Evolutionary conservation across 805 yeast genomes (phyloP), one percentile per base, ranked within the genome.

Genomic region (Wickerhamiella nectarea): DNA sequence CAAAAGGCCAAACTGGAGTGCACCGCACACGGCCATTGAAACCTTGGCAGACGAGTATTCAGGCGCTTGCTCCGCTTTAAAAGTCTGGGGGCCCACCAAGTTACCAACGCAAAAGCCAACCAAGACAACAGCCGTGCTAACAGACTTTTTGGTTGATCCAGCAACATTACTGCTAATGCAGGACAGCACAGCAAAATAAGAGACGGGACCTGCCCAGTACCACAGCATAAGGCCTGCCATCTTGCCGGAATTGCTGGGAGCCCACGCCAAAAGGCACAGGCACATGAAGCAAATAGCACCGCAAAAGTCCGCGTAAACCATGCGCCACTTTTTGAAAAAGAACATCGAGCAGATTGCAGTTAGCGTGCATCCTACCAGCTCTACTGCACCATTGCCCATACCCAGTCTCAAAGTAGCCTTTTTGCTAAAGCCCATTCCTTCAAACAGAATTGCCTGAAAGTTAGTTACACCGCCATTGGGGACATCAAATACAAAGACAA

Each of bases 41-140:
- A 22, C 76, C 70, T 28, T 80, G 72, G 49, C 76, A 68, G 67
- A 73, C 65, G 34, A 58, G 54, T 78, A 80, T 29, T 59, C 53
- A 5, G 85, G 85, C 10, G 75, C 78, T 44, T 77, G 72, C 2
- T 58, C 49, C 0, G 70, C 60, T 44, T 65, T 68, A 62, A 80
- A 80, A 15, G 80, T 69, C 59, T 78, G 85, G 4, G 91, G 86
- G 2, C 87, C 89, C 45, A 78, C 70, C 34, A 80, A 63, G 57
- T 78, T 76, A 11, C 84, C 82, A 34, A 74, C 71, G 34, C 82
- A 75, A 56, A 77, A 81, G 6, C 75, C 79, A 46, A 80, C 67
- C 58, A 80, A 66, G 38, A 70, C 69, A 29, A 76, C 57, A 4
- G 78, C 78, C 41, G 75, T 73, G 20, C 74, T 69, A 5, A 75